These are phyloP conservation scores for Neopestalotiopsis clavispora DNA, from an alignment of 2,329 filamentous ascomycete species.

Conservation along the genomic window DNA sequence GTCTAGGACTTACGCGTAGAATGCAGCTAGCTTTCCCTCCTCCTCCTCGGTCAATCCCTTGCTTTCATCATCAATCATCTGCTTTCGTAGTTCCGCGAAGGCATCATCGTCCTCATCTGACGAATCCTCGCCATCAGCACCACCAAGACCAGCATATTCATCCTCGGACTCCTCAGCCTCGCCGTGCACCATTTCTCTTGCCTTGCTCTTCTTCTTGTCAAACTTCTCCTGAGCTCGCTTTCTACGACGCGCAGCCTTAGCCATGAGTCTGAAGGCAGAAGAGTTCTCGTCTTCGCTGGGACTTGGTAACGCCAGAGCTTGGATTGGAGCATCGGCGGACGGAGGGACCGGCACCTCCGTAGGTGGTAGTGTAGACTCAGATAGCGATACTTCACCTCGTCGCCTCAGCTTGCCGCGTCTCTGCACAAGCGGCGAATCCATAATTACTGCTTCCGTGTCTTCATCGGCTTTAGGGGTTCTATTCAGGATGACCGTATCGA, in stretches of 20 bases:
- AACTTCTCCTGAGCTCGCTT: constrained; percentile 61
- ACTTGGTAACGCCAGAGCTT: constrained; percentile 24
- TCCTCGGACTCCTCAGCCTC: constrained; percentile 98
- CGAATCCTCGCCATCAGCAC: constrained; percentile 84
- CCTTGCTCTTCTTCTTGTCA: constrained; percentile 85
- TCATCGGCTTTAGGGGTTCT: constrained; percentile 27
- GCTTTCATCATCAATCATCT: constrained; percentile 89
- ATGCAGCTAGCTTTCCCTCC: constrained; percentile 72
- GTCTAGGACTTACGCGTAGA: constrained; percentile 75
- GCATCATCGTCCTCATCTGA: constrained; percentile 78
- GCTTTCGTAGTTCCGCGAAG: constrained; percentile 71
- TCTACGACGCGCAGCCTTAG: constrained; percentile 65
- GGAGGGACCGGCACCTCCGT: constrained; percentile 39
- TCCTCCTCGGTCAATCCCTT: constrained; percentile 79
- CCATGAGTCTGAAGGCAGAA: constrained; percentile 73
- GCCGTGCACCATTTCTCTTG: constrained; percentile 86
- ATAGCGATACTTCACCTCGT: constrained; percentile 24
- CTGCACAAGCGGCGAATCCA: constrained; percentile 69
- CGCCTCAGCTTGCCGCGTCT: constrained; percentile 58
- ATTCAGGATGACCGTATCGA: constrained; percentile 69
- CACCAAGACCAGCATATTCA: constrained; percentile 93
- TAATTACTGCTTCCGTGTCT: constrained; percentile 37
- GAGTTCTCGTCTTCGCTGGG: constrained; percentile 18
- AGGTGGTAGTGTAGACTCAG: constrained; percentile 46
- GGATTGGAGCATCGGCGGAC: constrained; percentile 48